These are phyloP conservation scores for Sicyos edulis DNA, from an alignment of 306 rosid genomes.

Conservation along the genomic window DNA sequence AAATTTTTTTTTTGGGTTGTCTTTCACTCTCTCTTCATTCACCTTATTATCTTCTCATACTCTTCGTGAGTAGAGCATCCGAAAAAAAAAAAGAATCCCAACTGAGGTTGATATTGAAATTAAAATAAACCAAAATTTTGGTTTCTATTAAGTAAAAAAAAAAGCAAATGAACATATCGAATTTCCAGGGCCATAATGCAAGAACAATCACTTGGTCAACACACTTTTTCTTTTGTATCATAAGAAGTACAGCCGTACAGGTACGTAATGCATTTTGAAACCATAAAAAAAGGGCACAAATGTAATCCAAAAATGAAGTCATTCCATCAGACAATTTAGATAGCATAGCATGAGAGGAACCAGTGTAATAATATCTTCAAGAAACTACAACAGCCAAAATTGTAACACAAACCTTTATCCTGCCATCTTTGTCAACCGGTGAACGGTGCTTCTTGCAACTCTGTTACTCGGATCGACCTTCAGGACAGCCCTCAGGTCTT, in stretches of 20 bases:
- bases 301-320: constrained; percentile 1
- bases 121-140: too few species aligned
- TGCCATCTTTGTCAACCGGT: constrained; percentile 80
- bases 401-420: constrained; percentile 32
- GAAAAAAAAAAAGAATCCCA: too few species aligned
- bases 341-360: background rate
- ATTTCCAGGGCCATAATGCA: constrained; percentile 10
- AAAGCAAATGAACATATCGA: background rate
- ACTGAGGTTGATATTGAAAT: too few species aligned
- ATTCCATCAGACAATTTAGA: constrained; percentile 12
- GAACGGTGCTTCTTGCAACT: constrained; percentile 90
- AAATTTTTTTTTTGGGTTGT: too few species aligned
- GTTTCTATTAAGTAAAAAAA: background rate
- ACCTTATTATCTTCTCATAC: too few species aligned
- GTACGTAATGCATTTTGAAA: constrained; percentile 1
- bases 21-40: too few species aligned
- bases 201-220: background rate
- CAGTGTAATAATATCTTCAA: background rate
- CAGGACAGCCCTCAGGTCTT: constrained; percentile 81
- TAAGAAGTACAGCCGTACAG: background rate
- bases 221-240: background rate
- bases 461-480: constrained; percentile 84
- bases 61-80: too few species aligned
- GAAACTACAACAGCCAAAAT: background rate
- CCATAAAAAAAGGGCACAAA: background rate